Conservation (phyloP, 257 asterid genomes). For the Nicotiana noctiflora region DNA sequence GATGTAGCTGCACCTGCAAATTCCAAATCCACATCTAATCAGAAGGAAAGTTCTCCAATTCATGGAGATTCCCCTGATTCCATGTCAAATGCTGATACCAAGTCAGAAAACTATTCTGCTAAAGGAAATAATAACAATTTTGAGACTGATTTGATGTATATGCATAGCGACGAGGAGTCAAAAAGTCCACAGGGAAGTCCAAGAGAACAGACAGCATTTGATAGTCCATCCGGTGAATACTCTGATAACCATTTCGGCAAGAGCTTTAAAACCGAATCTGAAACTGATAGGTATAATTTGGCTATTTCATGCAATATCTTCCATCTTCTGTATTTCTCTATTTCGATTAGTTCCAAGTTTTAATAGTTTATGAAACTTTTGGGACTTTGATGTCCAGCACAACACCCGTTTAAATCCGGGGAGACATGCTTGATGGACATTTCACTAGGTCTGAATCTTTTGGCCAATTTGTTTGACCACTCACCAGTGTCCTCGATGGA, state of each 20-base stretch:
- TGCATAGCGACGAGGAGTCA: conserved; percentile 67
- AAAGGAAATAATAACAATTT: conserved; percentile 32
- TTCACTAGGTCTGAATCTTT: conserved; percentile 1
- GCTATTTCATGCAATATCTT: conserved; percentile 4
- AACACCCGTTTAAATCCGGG: background rate
- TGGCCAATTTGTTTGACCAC: background rate
- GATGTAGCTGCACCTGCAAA: conserved; percentile 55
- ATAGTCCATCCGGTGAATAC: conserved; percentile 65
- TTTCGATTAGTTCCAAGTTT: conserved; percentile 3
- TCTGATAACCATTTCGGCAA: conserved; percentile 54
- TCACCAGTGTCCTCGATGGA: background rate
- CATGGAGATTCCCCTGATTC: conserved; percentile 54
- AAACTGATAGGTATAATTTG: conserved; percentile 52
- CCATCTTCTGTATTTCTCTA: background rate
- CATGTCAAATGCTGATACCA: conserved; percentile 43
- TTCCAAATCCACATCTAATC: conserved; percentile 40
- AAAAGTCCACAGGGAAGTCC: conserved; percentile 80
- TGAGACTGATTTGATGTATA: conserved; percentile 54
- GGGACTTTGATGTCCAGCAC: background rate
- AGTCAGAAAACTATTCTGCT: conserved; percentile 45
- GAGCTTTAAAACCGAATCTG: conserved; percentile 70
- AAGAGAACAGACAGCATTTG: conserved; percentile 38
- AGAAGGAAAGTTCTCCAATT: conserved; percentile 48
- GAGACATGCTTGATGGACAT: background rate
- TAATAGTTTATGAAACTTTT: background rate